Conservation (phyloP, 2,329 filamentous ascomycete species). For the Zelopaecilomyces penicillatus region DNA sequence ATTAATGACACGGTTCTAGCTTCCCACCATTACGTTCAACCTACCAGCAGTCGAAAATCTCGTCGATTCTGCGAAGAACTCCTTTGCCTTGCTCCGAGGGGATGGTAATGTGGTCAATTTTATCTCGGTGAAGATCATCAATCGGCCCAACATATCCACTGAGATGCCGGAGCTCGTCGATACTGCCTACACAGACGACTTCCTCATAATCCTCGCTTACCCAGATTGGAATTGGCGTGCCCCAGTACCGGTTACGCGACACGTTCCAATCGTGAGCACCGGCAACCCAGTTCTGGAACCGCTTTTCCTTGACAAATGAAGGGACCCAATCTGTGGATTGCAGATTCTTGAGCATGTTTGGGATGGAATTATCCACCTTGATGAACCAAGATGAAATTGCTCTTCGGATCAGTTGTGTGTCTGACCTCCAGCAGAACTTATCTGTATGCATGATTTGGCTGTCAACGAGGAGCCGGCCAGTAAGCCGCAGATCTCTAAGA, state of each 20-base stretch:
- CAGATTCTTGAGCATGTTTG: constrained; percentile 16
- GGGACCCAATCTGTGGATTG: constrained; percentile 18
- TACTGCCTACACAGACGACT: constrained; percentile 16
- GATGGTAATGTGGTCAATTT: constrained; percentile 19
- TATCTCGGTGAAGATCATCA: constrained; percentile 16
- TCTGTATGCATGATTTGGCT: constrained; percentile 16
- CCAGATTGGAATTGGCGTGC: constrained; percentile 18
- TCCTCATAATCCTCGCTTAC: constrained; percentile 19
- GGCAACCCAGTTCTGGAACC: constrained; percentile 19
- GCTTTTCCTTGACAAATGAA: constrained; percentile 17
- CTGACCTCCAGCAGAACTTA: constrained; percentile 20
- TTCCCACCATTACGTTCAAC: background rate
- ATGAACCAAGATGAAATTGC: constrained; percentile 22
- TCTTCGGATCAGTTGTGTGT: constrained; percentile 18
- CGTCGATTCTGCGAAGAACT: constrained; percentile 16
- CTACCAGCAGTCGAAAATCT: constrained; percentile 21
- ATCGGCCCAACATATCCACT: constrained; percentile 16
- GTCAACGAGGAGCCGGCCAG: constrained; percentile 15
- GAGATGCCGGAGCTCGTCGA: constrained; percentile 15
- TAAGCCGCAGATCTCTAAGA: constrained; percentile 15
- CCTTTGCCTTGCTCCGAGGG: constrained; percentile 18
- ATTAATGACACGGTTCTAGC: background rate
- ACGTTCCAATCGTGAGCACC: constrained; percentile 18
- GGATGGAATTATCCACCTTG: constrained; percentile 14
- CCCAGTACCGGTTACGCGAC: constrained; percentile 18